Evolutionary conservation across 2,329 filamentous ascomycete species (phyloP).

Genomic region (Cercospora sp.): DNA sequence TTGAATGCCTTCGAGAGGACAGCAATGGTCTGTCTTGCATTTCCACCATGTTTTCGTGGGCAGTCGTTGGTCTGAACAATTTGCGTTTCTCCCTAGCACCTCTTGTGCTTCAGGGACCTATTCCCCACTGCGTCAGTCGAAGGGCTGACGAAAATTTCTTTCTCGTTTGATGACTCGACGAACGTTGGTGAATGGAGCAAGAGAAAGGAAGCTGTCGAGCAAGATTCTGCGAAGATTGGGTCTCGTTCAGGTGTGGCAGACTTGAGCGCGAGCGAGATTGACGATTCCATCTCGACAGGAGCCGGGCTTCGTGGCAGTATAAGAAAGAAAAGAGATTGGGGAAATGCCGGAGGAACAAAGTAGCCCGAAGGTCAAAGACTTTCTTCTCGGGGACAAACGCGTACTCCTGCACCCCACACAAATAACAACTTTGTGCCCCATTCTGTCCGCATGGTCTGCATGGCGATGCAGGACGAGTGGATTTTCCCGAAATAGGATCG

Average conservation of each 20-base stretch:
- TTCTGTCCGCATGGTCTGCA: neutral
- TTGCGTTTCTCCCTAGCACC: neutral
- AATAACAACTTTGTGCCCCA: neutral
- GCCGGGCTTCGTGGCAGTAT: neutral
- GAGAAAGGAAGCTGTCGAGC: neutral
- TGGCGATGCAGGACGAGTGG: neutral
- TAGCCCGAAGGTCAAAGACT: neutral
- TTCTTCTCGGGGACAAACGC: neutral
- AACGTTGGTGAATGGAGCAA: neutral
- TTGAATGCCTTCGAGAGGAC: constrained; percentile 4
- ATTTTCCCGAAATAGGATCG: neutral
- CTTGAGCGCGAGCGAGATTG: neutral
- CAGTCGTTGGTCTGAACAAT: neutral
- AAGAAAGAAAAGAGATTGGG: neutral
- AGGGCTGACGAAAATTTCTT: neutral
- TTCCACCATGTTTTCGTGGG: neutral
- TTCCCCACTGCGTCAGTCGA: neutral
- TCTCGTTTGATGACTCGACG: neutral
- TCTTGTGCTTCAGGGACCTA: neutral
- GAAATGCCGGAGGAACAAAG: neutral
- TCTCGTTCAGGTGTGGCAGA: neutral
- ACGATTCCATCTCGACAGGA: neutral
- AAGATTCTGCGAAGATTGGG: neutral
- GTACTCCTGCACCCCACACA: neutral
- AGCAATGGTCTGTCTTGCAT: neutral